These are phyloP conservation scores for Nakazawaea populi DNA, from an alignment of 805 yeast genomes.

Conservation along the genomic window DNA sequence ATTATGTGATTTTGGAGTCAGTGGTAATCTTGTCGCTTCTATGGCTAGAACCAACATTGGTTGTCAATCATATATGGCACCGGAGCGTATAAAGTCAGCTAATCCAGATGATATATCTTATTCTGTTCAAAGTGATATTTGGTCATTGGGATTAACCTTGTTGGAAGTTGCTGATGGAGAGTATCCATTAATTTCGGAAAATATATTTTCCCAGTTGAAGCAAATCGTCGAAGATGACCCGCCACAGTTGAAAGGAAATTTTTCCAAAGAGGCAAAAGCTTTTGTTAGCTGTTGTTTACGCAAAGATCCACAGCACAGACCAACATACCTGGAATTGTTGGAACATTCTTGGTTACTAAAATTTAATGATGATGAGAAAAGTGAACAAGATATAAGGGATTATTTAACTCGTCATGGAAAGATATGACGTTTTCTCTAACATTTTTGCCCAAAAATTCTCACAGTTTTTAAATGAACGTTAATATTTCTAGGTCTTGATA, in stretches of 20 bases:
- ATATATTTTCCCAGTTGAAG: constrained; percentile 85
- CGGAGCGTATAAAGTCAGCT: constrained; percentile 80
- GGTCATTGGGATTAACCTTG: constrained; percentile 88
- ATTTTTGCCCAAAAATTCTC: too few relatives aligned
- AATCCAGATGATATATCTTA: constrained; percentile 76
- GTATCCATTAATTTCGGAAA: constrained; percentile 96
- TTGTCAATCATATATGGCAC: constrained; percentile 98
- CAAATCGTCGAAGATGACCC: constrained; percentile 97
- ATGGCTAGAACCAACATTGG: constrained; percentile 95
- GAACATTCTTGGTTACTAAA: constrained; percentile 79
- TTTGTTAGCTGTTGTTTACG: constrained; percentile 75
- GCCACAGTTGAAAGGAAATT: constrained; percentile 58
- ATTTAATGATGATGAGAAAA: constrained; percentile 33
- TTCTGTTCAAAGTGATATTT: constrained; percentile 90
- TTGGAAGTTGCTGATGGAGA: constrained; percentile 85
- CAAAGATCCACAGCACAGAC: constrained; percentile 77
- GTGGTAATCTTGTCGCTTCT: constrained; percentile 92
- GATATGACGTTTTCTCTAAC: neutral
- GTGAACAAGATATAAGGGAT: constrained; percentile 20
- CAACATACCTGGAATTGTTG: constrained; percentile 69
- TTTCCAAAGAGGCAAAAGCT: constrained; percentile 70
- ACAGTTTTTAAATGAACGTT: too few relatives aligned
- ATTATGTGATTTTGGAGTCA: constrained; percentile 93
- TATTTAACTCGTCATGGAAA: constrained; percentile 8
- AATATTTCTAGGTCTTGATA: too few relatives aligned